Conservation (phyloP, 768 basidiomycete species). For the Lactarius deliciosus region DNA sequence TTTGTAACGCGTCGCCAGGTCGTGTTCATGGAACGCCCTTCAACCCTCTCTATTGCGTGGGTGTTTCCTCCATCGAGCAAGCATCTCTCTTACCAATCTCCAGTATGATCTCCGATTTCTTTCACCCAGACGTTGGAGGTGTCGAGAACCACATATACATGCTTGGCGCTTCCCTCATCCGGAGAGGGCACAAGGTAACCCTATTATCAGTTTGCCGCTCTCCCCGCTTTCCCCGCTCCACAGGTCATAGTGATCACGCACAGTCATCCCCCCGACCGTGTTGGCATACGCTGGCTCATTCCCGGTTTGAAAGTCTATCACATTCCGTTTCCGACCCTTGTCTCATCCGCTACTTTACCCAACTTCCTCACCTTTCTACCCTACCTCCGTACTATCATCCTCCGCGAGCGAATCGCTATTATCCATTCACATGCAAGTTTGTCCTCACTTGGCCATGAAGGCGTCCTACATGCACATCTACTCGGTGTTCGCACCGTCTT, state of each 20-base stretch:
- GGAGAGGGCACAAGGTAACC: conserved; percentile 77
- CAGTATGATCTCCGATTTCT: conserved; percentile 97
- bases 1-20: neutral
- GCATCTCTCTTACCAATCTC: neutral
- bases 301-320: conserved; percentile 92
- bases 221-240: neutral
- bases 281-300: conserved; percentile 86
- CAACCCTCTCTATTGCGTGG: conserved; percentile 19
- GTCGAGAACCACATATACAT: conserved; percentile 97
- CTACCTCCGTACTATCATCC: conserved; percentile 83
- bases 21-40: neutral
- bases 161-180: conserved; percentile 79
- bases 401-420: conserved; percentile 82
- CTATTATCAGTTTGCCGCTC: neutral
- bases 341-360: conserved; percentile 90
- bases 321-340: conserved; percentile 85
- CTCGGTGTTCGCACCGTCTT: conserved; percentile 90
- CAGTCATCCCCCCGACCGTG: conserved; percentile 79
- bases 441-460: conserved; percentile 90
- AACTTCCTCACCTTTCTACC: conserved; percentile 93
- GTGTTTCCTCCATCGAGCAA: neutral
- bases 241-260: conserved; percentile 96
- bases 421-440: conserved; percentile 92
- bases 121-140: conserved; percentile 90
- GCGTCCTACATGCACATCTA: conserved; percentile 82